Conservation (phyloP, 352 stramenopile genomes). For the Phytophthora gonapodyides region DNA sequence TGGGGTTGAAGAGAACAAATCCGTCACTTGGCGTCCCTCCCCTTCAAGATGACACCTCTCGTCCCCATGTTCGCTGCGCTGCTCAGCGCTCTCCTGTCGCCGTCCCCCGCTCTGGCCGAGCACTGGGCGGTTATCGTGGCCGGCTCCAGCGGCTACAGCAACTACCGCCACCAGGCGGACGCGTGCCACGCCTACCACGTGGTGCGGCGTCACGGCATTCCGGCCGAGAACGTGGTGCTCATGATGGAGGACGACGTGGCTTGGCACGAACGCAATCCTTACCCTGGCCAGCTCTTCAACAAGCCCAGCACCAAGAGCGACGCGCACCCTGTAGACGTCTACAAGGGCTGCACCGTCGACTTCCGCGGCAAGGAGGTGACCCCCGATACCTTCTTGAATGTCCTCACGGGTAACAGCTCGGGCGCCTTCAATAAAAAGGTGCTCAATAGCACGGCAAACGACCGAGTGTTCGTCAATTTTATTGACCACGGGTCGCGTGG, state of each 20-base stretch:
- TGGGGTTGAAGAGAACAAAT: slow-evolving; percentile 29
- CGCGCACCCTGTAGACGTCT: slow-evolving; percentile 77
- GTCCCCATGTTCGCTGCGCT: slow-evolving; percentile 7
- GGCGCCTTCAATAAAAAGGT: slow-evolving; percentile 72
- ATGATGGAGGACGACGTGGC: slow-evolving; percentile 95
- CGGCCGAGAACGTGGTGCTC: slow-evolving; percentile 87
- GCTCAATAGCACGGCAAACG: slow-evolving; percentile 78
- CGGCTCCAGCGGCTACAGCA: slow-evolving; percentile 87
- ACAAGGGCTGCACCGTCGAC: slow-evolving; percentile 82
- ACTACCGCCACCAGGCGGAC: slow-evolving; percentile 93
- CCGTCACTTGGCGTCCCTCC: neutral
- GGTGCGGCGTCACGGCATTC: slow-evolving; percentile 86
- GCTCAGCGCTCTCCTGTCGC: slow-evolving; percentile 17
- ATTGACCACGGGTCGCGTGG: slow-evolving; percentile 90
- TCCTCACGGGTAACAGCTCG: slow-evolving; percentile 81
- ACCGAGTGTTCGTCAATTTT: slow-evolving; percentile 94
- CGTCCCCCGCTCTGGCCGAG: slow-evolving; percentile 36
- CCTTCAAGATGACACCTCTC: slow-evolving; percentile 13
- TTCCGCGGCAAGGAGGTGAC: slow-evolving; percentile 82
- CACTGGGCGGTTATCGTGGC: slow-evolving; percentile 93
- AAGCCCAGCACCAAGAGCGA: slow-evolving; percentile 56
- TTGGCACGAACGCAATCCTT: slow-evolving; percentile 77
- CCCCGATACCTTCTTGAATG: slow-evolving; percentile 86
- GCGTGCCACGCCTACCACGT: slow-evolving; percentile 92
- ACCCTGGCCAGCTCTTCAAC: slow-evolving; percentile 91